phyloP scores from a whole-genome alignment of 2,329 filamentous ascomycete species.

The Blastomyces percursus region DNA sequence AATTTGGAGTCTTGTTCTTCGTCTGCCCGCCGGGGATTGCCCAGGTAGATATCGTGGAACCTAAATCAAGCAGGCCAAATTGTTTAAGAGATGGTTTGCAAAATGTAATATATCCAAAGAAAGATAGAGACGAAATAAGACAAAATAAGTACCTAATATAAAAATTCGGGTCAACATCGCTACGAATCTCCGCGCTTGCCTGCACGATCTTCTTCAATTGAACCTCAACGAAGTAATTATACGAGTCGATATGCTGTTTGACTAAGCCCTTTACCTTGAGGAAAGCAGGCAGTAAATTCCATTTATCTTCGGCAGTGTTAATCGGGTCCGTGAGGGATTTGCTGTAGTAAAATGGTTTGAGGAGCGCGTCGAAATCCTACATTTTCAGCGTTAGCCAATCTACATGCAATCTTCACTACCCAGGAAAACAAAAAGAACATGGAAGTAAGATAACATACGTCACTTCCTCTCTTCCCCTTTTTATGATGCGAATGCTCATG shows the following conservation, averaged over 20 bases:
- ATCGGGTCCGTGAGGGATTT: conserved; percentile 59
- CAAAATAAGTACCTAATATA: conserved; percentile 56
- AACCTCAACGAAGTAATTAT: conserved; percentile 95
- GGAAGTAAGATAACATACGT: neutral
- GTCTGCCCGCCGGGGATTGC: conserved; percentile 67
- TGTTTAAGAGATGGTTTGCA: neutral
- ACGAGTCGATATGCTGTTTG: conserved; percentile 97
- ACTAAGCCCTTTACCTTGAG: conserved; percentile 94
- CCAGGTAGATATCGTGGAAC: conserved; percentile 82
- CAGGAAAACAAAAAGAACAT: neutral
- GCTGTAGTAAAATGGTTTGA: conserved; percentile 59
- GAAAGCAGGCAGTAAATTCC: conserved; percentile 94
- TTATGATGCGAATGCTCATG: neutral
- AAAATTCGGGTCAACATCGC: conserved; percentile 86
- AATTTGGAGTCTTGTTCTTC: conserved; percentile 47
- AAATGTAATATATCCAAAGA: neutral
- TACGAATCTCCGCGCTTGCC: conserved; percentile 77
- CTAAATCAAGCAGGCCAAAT: conserved; percentile 11
- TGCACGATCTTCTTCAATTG: conserved; percentile 95
- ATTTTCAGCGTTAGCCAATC: neutral
- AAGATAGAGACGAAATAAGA: neutral
- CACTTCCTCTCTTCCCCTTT: neutral
- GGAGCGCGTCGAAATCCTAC: conserved; percentile 48
- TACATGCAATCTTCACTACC: neutral
- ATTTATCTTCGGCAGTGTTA: conserved; percentile 71